phyloP scores from a whole-genome alignment of 768 basidiomycete species.

The Xanthoconium purpureum region DNA sequence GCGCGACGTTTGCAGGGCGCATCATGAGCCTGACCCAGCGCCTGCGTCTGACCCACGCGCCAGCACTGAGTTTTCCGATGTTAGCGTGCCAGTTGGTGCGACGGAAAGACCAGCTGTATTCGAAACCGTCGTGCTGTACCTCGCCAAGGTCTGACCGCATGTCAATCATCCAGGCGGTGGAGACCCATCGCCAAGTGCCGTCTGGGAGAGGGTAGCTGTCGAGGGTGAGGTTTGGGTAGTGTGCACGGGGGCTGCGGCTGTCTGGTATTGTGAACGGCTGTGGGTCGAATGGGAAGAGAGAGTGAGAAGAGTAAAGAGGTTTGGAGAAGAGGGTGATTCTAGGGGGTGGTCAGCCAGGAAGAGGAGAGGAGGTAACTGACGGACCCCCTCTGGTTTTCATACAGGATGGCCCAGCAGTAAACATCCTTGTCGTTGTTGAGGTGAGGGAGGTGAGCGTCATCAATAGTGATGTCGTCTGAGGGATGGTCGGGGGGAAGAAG shows the following conservation, averaged over 20 bases:
- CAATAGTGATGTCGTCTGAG: slow-evolving; percentile 32
- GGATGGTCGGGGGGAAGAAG: not conserved
- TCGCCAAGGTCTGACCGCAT: slow-evolving; percentile 75
- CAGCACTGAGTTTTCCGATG: slow-evolving; percentile 56
- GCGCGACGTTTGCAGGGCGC: slow-evolving; percentile 45
- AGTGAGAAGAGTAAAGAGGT: slow-evolving; percentile 66
- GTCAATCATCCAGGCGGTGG: slow-evolving; percentile 81
- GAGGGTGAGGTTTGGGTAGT: slow-evolving; percentile 56
- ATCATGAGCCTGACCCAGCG: slow-evolving; percentile 87
- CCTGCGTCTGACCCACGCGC: slow-evolving; percentile 73
- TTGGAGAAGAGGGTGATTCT: slow-evolving; percentile 66
- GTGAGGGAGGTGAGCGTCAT: slow-evolving; percentile 20
- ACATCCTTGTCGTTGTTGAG: slow-evolving; percentile 41
- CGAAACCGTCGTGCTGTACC: slow-evolving; percentile 80
- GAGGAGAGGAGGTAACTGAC: slow-evolving; percentile 16
- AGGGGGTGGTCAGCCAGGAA: slow-evolving; percentile 27
- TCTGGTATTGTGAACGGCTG: slow-evolving; percentile 66
- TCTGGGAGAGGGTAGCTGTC: slow-evolving; percentile 71
- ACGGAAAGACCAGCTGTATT: slow-evolving; percentile 81
- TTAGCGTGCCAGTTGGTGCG: slow-evolving; percentile 61
- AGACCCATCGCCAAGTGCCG: slow-evolving; percentile 80
- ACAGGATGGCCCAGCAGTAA: slow-evolving; percentile 75
- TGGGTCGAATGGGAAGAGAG: slow-evolving; percentile 71
- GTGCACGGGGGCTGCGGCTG: slow-evolving; percentile 35
- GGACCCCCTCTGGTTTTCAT: slow-evolving; percentile 83